Evolutionary conservation across 2,329 filamentous ascomycete genomes (phyloP), one percentile per base, ranked within the genome.

Genomic region (Pestalotiopsis sp.): DNA sequence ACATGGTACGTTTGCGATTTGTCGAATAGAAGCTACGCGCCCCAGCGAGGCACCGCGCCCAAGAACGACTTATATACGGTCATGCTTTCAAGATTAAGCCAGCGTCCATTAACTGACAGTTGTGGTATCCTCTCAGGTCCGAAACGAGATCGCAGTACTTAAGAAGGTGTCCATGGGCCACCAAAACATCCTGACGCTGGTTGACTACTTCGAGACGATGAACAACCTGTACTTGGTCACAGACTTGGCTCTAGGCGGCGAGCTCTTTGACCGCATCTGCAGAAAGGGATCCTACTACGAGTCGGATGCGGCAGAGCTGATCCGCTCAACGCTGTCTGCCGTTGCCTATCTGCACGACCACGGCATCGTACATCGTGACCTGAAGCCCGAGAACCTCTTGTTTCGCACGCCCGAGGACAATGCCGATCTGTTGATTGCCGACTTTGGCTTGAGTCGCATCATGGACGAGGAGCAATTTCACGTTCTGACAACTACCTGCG

Each of bases 391-490:
- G 82, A 98, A 99, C 79, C 86, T 99, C 5, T 88, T 99, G 27
- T 99, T 99, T 84, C 90, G 96, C 74, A 98, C 96, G 0, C 96
- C 96, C 38, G 96, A 99, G 81, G 96, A 99, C 80, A 98, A 98
- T 77, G 94, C 96, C 62, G 96, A 99, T 81, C 87, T 99, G 38
- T 85, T 99, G 69, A 99, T 99, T 79, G 96, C 96, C 71, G 96
- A 99, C 79, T 99, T 99, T 80, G 96, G 96, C 11, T 85, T 99
- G 64, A 96, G 92, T 31, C 90, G 96, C 69, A 98, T 99, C 82
- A 98, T 99, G 95, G 96, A 99, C 78, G 96, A 98, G 82, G 94
- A 98, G 81, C 93, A 97, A 79, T 98, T 98, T 81, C 96, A 98
- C 79, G 95, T 98, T 38, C 84, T 99, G 71, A 99, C 96, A 12